phyloP scores from a whole-genome alignment of 108 stramenopile genomes.

The Nitzschia sp. region DNA sequence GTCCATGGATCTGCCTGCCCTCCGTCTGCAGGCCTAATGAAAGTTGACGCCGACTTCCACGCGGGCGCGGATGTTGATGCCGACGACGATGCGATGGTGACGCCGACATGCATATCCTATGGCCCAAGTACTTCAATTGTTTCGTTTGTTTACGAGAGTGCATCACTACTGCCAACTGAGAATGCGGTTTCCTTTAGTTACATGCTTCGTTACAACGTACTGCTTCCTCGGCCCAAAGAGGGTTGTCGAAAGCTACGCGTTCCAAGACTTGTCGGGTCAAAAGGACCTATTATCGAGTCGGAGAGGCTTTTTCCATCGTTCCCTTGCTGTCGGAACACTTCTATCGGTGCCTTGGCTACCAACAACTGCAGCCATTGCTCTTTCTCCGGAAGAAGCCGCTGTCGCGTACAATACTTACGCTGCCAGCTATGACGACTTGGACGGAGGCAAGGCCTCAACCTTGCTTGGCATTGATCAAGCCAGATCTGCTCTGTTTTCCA shows the following conservation, averaged over 20 bases:
- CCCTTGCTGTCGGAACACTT: neutral
- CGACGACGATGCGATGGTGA: too few species aligned
- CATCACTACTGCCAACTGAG: too few species aligned
- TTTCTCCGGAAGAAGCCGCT: slow-evolving; percentile 68
- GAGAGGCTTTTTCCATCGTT: neutral
- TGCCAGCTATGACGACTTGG: slow-evolving; percentile 71
- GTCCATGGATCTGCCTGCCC: too few species aligned
- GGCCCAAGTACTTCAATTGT: too few species aligned
- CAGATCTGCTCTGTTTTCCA: slow-evolving; percentile 49
- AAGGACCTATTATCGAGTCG: neutral
- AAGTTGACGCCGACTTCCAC: too few species aligned
- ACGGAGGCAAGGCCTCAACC: slow-evolving; percentile 70
- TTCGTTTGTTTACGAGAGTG: too few species aligned
- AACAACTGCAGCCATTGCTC: slow-evolving; percentile 17
- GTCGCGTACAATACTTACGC: slow-evolving; percentile 76
- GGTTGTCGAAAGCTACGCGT: neutral
- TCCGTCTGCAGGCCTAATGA: too few species aligned
- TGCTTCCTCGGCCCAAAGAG: too few species aligned
- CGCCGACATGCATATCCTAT: too few species aligned
- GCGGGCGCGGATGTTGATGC: too few species aligned
- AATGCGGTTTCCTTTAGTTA: too few species aligned
- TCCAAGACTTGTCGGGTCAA: neutral
- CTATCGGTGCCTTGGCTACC: neutral
- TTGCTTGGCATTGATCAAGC: slow-evolving; percentile 76
- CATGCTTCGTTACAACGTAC: too few species aligned